phyloP scores from a whole-genome alignment of 139 green algal genomes.

The Gonium pectorale region DNA sequence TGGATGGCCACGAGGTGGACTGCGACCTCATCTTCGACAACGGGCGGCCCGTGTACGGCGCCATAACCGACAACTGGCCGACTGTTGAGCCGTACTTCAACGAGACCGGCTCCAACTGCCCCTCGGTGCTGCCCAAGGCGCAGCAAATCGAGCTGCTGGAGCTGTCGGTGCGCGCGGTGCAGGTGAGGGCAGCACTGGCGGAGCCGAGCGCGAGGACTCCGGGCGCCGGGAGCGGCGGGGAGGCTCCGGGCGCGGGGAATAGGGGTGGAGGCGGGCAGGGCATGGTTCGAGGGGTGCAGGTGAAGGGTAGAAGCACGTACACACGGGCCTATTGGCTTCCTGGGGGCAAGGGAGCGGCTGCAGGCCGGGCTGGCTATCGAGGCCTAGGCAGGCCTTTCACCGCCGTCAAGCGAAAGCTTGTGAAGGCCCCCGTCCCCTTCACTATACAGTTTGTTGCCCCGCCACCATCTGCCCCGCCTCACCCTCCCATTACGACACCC shows the following conservation, averaged over 20 bases:
- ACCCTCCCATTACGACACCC: too few species aligned
- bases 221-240: neutral
- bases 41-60: slow-evolving; percentile 84
- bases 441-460: too few species aligned
- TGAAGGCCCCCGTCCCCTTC: too few species aligned
- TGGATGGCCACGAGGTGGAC: slow-evolving; percentile 57
- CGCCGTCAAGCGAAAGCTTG: too few species aligned
- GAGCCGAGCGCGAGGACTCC: neutral
- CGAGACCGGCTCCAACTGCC: slow-evolving; percentile 92
- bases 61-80: slow-evolving; percentile 83
- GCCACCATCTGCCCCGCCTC: too few species aligned
- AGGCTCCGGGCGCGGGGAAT: too few species aligned
- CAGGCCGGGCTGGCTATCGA: too few species aligned
- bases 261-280: neutral
- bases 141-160: slow-evolving; percentile 86
- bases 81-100: slow-evolving; percentile 95
- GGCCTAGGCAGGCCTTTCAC: too few species aligned
- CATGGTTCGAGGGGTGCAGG: too few species aligned
- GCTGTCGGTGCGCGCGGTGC: slow-evolving; percentile 75
- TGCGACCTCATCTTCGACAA: slow-evolving; percentile 88
- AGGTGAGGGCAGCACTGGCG: slow-evolving; percentile 46
- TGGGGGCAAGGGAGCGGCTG: too few species aligned
- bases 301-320: too few species aligned
- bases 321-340: too few species aligned
- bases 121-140: slow-evolving; percentile 79